phyloP scores from a whole-genome alignment of 179 eudicot genomes.

The Actinidia arguta region DNA sequence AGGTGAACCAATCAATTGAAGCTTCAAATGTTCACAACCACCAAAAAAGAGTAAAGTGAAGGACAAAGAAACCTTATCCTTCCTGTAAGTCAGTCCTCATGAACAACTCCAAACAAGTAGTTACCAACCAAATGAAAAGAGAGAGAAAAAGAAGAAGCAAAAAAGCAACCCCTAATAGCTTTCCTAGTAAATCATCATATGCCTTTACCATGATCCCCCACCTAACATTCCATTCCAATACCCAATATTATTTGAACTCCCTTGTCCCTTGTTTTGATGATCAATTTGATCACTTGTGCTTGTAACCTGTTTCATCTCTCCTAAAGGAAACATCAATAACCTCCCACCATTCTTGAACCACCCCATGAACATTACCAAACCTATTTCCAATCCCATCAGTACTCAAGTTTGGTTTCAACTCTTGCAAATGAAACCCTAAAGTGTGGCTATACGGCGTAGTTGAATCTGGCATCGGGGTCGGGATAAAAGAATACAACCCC shows the following conservation, averaged over 20 bases:
- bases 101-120: slow-evolving; percentile 18
- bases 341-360: slow-evolving; percentile 27
- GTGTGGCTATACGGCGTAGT: slow-evolving; percentile 34
- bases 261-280: slow-evolving; percentile 47
- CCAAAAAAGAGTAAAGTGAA: neutral
- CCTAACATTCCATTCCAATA: slow-evolving; percentile 82
- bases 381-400: slow-evolving; percentile 26
- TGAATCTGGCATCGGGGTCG: slow-evolving; percentile 43
- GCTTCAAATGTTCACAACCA: neutral
- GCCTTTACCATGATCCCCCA: slow-evolving; percentile 63
- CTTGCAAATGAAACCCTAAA: slow-evolving; percentile 60
- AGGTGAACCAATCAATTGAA: slow-evolving; percentile 10
- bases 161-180: neutral
- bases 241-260: slow-evolving; percentile 36
- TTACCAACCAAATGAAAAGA: neutral
- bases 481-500: slow-evolving; percentile 47
- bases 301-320: slow-evolving; percentile 48
- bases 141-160: neutral
- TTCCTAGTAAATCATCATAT: neutral
- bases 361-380: slow-evolving; percentile 27
- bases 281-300: slow-evolving; percentile 32
- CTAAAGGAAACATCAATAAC: slow-evolving; percentile 61
- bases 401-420: slow-evolving; percentile 55
- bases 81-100: neutral
- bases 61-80: neutral